Evolutionary conservation across 108 stramenopile species (phyloP), one percentile per base, ranked within the genome.

Genomic region (Pseudonitzschia pungens): DNA sequence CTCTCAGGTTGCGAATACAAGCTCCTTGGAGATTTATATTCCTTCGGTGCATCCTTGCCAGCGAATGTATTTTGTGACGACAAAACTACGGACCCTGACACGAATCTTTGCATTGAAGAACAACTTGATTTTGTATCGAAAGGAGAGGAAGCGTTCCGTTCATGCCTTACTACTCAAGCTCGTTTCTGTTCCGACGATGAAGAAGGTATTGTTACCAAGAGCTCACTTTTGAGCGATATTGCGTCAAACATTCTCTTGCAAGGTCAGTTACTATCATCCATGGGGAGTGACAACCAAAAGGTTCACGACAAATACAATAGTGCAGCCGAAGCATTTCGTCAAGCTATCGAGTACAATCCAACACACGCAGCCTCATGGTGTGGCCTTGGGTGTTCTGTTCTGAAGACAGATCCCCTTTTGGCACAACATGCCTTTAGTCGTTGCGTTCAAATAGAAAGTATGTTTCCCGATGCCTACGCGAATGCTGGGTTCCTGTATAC

Each of bases 391-490:
- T 83, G 81, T 50, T 73, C 90, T 40, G 70, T 88, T 22, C 54
- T 74, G 20, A 43, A 36, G 7, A 56, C 73, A 12, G 84, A 92
- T 65, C 85, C 88, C 4, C 62, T 88, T 26, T 51, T 89, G 51
- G 77, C 87, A 16, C 91, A 92, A 67, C 91, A 92, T 85, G 80
- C 86, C 7, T 88, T 89, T 74, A 71, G 81, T 57, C 77, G 87
- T 24, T 77, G 81, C 51, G 50, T 89, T 29, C 81, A 89, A 63
- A 63, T 89, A 21, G 87, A 92, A 54, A 80, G 76, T 51, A 79
- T 75, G 33, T 51, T 62, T 69, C 79, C 79, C 54, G 88, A 92
- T 67, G 76, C 84, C 14, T 89, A 84, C 81, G 77, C 88, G 0
- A 92, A 89, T 72, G 58, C 88, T n/a, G 81, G 82, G 22, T 77